Percentiles rank a stretch among this genome's conserved stretches.
Conservation (phyloP, 306 rosid species). For the Cucurbita argyrosperma region DNA sequence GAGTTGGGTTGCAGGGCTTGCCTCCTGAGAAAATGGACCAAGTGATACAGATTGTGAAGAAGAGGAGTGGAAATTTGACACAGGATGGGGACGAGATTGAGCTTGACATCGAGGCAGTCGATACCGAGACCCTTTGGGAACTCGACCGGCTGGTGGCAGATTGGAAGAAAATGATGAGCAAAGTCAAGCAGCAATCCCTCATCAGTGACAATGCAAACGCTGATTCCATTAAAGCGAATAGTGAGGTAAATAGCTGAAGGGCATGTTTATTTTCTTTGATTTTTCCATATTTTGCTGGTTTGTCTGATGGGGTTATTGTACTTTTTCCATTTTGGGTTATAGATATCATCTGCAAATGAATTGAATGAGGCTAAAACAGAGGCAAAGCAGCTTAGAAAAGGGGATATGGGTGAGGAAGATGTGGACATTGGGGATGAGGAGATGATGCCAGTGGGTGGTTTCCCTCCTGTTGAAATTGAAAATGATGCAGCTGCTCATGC, state of each 20-base stretch:
- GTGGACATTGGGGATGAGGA: conserved; percentile 95
- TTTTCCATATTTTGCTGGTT: background rate
- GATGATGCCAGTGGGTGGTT: conserved; percentile 58
- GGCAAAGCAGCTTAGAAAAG: conserved; percentile 54
- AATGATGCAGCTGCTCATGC: conserved; percentile 64
- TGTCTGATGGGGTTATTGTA: background rate
- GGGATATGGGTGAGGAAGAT: conserved; percentile 82
- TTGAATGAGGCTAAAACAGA: conserved; percentile 30
- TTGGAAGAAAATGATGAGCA: conserved; percentile 86
- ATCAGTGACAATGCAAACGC: conserved; percentile 23
- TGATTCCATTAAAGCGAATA: conserved; percentile 25
- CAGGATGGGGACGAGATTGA: conserved; percentile 98
- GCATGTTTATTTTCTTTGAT: background rate
- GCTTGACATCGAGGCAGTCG: conserved; percentile 89
- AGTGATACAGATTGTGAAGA: conserved; percentile 77
- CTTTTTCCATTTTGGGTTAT: background rate
- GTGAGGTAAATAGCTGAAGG: conserved; percentile 32
- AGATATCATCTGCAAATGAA: conserved; percentile 38
- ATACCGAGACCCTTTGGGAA: conserved; percentile 97
- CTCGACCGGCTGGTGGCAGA: conserved; percentile 86
- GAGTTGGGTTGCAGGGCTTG: conserved; percentile 75
- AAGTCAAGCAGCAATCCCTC: conserved; percentile 74
- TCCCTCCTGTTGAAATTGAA: conserved; percentile 91
- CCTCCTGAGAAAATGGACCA: conserved; percentile 95
- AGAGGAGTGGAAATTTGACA: conserved; percentile 80